Percentiles rank a stretch among this genome's conserved stretches.
phyloP scores from a whole-genome alignment of 192 early-diverging fungal species.

The Allomyces macrogynus region DNA sequence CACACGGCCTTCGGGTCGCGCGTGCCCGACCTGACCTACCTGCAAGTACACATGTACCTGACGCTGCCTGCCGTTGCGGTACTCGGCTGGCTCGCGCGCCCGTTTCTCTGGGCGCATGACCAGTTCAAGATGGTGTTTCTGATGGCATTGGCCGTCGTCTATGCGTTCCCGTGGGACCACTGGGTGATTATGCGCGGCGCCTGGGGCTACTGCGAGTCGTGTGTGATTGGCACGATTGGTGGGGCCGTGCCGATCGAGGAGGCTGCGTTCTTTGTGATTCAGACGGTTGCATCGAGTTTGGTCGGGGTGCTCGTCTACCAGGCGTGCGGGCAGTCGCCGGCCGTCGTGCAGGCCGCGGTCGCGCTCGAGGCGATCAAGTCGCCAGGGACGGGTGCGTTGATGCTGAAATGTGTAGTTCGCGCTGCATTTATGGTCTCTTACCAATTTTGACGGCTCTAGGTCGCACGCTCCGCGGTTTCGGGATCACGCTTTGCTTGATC shows the following conservation, averaged over 20 bases:
- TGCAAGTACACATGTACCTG: slow-evolving; percentile 8
- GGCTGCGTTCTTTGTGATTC: slow-evolving; percentile 19
- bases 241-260: slow-evolving; percentile 16
- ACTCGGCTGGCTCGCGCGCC: slow-evolving; percentile 3
- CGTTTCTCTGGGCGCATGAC: slow-evolving; percentile 4
- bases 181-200: slow-evolving; percentile 12
- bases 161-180: slow-evolving; percentile 19
- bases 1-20: slow-evolving; percentile 1
- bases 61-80: slow-evolving; percentile 9
- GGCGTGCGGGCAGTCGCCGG: background rate
- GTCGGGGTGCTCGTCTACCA: background rate
- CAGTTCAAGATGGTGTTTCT: slow-evolving; percentile 1
- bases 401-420: too few relatives aligned
- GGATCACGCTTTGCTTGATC: background rate
- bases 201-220: slow-evolving; percentile 11
- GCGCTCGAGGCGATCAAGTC: too few relatives aligned
- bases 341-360: too few relatives aligned
- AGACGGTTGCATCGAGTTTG: slow-evolving; percentile 10
- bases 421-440: too few relatives aligned
- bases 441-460: background rate
- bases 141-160: slow-evolving; percentile 9
- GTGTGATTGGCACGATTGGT: slow-evolving; percentile 13
- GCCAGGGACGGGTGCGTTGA: too few relatives aligned
- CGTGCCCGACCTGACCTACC: slow-evolving; percentile 8
- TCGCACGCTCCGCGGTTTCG: background rate